Conservation (phyloP, 371 early-diverging fungal genomes). For the Apophysomyces elegans region DNA sequence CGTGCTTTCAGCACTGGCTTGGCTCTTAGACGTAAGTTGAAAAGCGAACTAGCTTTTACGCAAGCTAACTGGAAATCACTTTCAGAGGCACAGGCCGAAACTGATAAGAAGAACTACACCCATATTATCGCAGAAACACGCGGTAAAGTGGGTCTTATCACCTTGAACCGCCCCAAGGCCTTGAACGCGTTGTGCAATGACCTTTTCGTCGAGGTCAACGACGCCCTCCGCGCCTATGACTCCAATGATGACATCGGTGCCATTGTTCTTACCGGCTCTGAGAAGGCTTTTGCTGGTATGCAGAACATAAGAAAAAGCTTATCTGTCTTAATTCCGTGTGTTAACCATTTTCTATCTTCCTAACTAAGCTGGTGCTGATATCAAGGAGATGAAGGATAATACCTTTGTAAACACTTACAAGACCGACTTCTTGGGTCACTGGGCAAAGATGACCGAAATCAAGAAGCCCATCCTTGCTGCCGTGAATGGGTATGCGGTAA, state of each 20-base stretch:
- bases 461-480: slow-evolving; percentile 98
- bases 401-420: slow-evolving; percentile 88
- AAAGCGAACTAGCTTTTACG: neutral
- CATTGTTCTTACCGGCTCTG: slow-evolving; percentile 94
- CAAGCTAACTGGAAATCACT: slow-evolving; percentile 2
- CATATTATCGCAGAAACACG: slow-evolving; percentile 79
- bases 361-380: slow-evolving; percentile 93
- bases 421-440: slow-evolving; percentile 90
- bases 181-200: slow-evolving; percentile 96
- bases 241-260: slow-evolving; percentile 82
- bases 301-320: neutral
- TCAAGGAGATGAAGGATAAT: slow-evolving; percentile 96
- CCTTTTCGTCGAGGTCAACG: slow-evolving; percentile 91
- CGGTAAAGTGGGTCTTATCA: slow-evolving; percentile 89
- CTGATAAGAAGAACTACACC: slow-evolving; percentile 49
- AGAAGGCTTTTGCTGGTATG: slow-evolving; percentile 94
- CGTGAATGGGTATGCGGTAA: slow-evolving; percentile 96
- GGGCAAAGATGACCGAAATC: slow-evolving; percentile 88
- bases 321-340: neutral
- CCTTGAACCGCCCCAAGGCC: slow-evolving; percentile 94
- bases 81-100: slow-evolving; percentile 41
- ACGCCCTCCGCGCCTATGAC: slow-evolving; percentile 84
- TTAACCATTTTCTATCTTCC: neutral
- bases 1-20: slow-evolving; percentile 44
- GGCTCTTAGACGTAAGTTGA: slow-evolving; percentile 38